Evolutionary conservation across 257 asterid species (phyloP), one percentile per base, ranked within the genome.

Genomic region (Fraxinus cuspidata): DNA sequence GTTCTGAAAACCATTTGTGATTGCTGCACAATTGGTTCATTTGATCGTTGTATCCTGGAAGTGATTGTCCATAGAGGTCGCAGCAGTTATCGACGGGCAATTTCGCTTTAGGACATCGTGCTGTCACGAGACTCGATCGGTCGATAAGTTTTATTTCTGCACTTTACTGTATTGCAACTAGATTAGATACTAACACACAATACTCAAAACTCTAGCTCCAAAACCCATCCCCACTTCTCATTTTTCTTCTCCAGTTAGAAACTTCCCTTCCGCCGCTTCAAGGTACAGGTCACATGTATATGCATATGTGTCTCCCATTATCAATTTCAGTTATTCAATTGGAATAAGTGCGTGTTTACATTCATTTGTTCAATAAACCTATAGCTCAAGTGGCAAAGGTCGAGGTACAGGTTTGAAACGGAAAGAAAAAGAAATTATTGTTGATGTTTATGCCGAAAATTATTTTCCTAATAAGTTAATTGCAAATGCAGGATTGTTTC

Each of bases 401-500:
- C 53, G 51, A 44, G 51, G 18, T 44, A 12, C 15, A 2, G 19
- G 51, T 5, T 44, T 44, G 51, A 44, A 44, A 44, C 51, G 51
- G 18, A 44, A 44, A 44, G 53, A 3, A 0, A 44, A 15, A 44
- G 6, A 44, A 13, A 25, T 35, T 42, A 40, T 35, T 38, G 25
- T 27, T 28, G 25, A 77, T 58, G 56, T 10, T 19, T 76, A 60
- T 27, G 63, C 74, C 42, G 1, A 21, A 31, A 32, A 15, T 67
- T 35, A 23, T 76, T 67, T 64, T 56, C 34, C 34, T 70, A 16
- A 0, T 23, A 25, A 56, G 31, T 67, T 38, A 34, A 47, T 68
- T 71, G 19, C 13, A 28, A 65, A 42, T 78, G 72, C 37, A 89
- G 90, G 88, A 53, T 85, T 82, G 84, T 81, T 73, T 81, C 83